Percentiles rank a stretch among this genome's conserved stretches.
Evolutionary conservation across 192 early-diverging fungal species (phyloP).

Genomic region (Coemansia sp.): DNA sequence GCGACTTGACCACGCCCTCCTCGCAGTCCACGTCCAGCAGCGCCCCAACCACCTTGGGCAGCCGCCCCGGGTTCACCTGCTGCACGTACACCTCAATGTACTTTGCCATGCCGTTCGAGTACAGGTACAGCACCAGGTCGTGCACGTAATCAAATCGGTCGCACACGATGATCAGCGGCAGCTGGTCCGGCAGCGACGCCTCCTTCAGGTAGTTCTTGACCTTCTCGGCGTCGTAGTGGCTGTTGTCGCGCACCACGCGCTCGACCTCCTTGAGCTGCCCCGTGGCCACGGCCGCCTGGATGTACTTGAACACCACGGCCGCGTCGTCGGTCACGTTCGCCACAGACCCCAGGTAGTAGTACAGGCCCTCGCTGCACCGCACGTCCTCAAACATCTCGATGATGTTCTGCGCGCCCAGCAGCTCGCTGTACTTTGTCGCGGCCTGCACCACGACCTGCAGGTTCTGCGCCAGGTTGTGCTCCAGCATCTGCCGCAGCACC

Average conservation of each 20-base stretch:
- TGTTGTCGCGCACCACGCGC: constrained; percentile 94
- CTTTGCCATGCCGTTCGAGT: constrained; percentile 90
- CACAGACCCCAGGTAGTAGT: constrained; percentile 95
- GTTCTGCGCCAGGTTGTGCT: constrained; percentile 90
- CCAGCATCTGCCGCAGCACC: constrained; percentile 91
- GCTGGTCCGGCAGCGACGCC: constrained; percentile 90
- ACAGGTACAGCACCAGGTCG: constrained; percentile 93
- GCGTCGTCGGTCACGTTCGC: constrained; percentile 95
- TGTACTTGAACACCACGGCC: constrained; percentile 98
- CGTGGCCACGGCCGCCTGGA: constrained; percentile 89
- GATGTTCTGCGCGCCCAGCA: constrained; percentile 82
- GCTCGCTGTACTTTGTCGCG: constrained; percentile 96
- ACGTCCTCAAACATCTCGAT: constrained; percentile 89
- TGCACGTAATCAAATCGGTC: constrained; percentile 97
- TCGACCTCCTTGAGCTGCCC: constrained; percentile 98
- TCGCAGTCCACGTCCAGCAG: constrained; percentile 98
- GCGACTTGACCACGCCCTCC: constrained; percentile 85
- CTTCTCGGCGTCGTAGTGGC: constrained; percentile 95
- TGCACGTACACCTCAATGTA: constrained; percentile 99
- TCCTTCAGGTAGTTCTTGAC: constrained; percentile 99
- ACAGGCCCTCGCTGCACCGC: constrained; percentile 93
- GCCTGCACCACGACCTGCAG: constrained; percentile 93
- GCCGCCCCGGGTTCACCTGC: constrained; percentile 92
- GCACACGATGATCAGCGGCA: constrained; percentile 98
- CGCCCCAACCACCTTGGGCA: constrained; percentile 95